phyloP scores from a whole-genome alignment of 768 basidiomycete species.

The Kwoniella heveanensis region DNA sequence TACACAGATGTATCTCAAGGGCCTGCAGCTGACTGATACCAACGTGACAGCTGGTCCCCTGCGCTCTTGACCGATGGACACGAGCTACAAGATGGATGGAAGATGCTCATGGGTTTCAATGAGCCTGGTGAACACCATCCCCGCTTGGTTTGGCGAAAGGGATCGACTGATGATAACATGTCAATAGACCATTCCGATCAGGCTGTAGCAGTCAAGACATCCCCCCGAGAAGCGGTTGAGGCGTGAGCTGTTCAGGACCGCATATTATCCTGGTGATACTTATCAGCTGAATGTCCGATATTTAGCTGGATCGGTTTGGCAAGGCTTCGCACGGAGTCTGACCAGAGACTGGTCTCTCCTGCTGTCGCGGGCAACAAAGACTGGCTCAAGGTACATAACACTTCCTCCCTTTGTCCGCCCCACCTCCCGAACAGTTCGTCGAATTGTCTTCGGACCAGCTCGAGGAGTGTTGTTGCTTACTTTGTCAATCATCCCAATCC shows the following conservation, averaged over 20 bases:
- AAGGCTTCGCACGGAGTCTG: conserved; percentile 22
- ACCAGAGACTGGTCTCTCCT: conserved; percentile 40
- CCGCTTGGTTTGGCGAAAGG: neutral
- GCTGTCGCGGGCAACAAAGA: conserved; percentile 36
- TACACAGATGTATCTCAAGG: neutral
- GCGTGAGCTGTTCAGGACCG: too few species aligned
- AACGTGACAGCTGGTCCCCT: conserved; percentile 21
- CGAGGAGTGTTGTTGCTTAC: too few species aligned
- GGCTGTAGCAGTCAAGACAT: conserved; percentile 26
- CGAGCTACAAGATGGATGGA: conserved; percentile 28
- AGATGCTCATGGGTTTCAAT: conserved; percentile 40
- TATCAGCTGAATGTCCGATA: neutral
- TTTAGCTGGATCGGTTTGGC: conserved; percentile 41
- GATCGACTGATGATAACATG: neutral
- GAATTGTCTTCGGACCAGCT: too few species aligned
- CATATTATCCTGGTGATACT: too few species aligned
- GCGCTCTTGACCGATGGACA: conserved; percentile 36
- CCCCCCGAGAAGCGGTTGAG: conserved; percentile 23
- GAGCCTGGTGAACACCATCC: conserved; percentile 38
- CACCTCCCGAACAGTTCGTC: too few species aligned
- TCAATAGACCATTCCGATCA: conserved; percentile 35
- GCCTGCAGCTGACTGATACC: neutral
- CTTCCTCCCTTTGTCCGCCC: neutral
- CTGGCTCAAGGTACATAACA: conserved; percentile 40
- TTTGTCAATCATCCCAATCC: too few species aligned